Evolutionary conservation across 1,284 basidiomycete genomes (phyloP).

Genomic region (Boletus semigastroideus): DNA sequence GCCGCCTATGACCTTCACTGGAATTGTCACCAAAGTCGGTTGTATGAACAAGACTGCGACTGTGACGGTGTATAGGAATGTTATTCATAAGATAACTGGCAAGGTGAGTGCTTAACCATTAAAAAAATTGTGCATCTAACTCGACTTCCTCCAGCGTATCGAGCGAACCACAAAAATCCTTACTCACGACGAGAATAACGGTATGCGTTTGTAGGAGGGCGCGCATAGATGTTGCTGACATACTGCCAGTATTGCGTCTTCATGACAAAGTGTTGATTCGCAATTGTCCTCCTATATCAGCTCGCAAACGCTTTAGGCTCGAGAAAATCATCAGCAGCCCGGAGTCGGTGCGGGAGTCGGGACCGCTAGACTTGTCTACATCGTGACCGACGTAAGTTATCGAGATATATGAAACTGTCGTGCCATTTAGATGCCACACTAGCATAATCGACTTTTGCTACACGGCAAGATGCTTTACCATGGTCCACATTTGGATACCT

Average conservation of each 20-base stretch:
- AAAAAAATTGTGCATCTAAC: background rate
- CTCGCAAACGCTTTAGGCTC: conserved; percentile 70
- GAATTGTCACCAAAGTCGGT: conserved; percentile 74
- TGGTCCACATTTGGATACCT: background rate
- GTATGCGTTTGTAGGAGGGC: conserved; percentile 40
- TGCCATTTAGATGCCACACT: background rate
- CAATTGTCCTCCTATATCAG: conserved; percentile 76
- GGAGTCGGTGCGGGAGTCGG: conserved; percentile 53
- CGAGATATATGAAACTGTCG: background rate
- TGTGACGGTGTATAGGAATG: conserved; percentile 70
- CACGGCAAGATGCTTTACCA: background rate
- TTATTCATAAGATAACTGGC: conserved; percentile 65
- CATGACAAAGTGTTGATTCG: conserved; percentile 73
- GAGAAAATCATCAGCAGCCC: conserved; percentile 67
- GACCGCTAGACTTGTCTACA: conserved; percentile 7
- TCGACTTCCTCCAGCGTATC: conserved; percentile 49
- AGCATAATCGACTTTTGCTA: background rate
- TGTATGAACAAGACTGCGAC: conserved; percentile 82
- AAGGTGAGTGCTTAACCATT: conserved; percentile 50
- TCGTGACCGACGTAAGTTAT: too few relatives aligned
- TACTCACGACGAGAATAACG: conserved; percentile 67
- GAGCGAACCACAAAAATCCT: conserved; percentile 74
- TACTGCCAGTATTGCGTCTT: conserved; percentile 53
- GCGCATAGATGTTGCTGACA: conserved; percentile 12
- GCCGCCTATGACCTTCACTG: conserved; percentile 73